Evolutionary conservation across 1,139 yeast species (phyloP).

Genomic region (Yamadazyma oceani): DNA sequence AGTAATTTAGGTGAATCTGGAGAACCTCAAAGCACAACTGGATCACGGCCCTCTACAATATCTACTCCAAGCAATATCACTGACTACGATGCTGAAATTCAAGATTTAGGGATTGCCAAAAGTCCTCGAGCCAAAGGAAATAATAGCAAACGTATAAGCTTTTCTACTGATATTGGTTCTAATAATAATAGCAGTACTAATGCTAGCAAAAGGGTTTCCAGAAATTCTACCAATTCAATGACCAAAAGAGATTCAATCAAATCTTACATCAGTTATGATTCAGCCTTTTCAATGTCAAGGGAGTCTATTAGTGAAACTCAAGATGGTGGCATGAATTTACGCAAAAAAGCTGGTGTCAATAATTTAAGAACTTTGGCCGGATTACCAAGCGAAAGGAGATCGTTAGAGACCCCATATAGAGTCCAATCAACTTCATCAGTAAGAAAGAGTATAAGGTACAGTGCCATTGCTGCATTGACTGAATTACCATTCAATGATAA

Average conservation of each 20-base stretch:
- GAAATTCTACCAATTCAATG: slow-evolving; percentile 29
- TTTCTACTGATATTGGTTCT: slow-evolving; percentile 14
- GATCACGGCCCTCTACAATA: slow-evolving; percentile 30
- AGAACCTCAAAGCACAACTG: slow-evolving; percentile 19
- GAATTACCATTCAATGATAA: slow-evolving; percentile 40
- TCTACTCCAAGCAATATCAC: slow-evolving; percentile 45
- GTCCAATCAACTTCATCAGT: slow-evolving; percentile 22
- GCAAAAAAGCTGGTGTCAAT: slow-evolving; percentile 39
- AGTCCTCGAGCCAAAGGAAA: slow-evolving; percentile 39
- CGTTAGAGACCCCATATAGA: slow-evolving; percentile 26
- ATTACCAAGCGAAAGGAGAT: slow-evolving; percentile 16
- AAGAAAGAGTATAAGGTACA: slow-evolving; percentile 35
- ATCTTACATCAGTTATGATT: slow-evolving; percentile 57
- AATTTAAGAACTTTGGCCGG: slow-evolving; percentile 33
- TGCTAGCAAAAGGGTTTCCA: slow-evolving; percentile 22
- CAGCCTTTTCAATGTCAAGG: slow-evolving; percentile 46
- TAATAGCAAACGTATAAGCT: slow-evolving; percentile 27
- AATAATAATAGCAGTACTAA: neutral
- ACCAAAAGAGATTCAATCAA: slow-evolving; percentile 40
- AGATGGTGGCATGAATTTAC: slow-evolving; percentile 22
- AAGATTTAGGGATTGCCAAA: slow-evolving; percentile 46
- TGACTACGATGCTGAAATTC: slow-evolving; percentile 42
- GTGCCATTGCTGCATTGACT: slow-evolving; percentile 41
- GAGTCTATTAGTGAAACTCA: slow-evolving; percentile 19
- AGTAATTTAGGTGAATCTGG: slow-evolving; percentile 5